These are phyloP conservation scores for Acmispon strigosus DNA, from an alignment of 306 rosid genomes.

Conservation along the genomic window DNA sequence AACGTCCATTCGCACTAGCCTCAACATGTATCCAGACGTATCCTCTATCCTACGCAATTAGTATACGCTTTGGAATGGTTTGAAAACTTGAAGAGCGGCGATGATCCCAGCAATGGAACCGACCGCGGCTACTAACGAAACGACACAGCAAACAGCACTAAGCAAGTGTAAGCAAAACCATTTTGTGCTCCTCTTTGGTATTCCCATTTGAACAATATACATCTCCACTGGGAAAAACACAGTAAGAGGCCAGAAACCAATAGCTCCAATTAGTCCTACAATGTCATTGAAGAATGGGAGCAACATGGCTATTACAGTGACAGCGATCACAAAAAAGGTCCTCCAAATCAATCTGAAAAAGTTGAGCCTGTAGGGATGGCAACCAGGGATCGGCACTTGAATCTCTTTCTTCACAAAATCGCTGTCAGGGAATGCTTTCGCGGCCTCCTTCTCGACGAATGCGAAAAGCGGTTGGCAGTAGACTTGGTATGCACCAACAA, in stretches of 20 bases:
- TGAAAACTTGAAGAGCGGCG: slow-evolving; percentile 17
- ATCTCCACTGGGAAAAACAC: slow-evolving; percentile 43
- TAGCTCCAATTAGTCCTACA: slow-evolving; percentile 37
- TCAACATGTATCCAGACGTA: too few relatives aligned
- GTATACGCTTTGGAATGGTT: slow-evolving; percentile 18
- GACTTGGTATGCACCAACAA: slow-evolving; percentile 46
- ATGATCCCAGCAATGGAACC: slow-evolving; percentile 36
- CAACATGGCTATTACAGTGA: slow-evolving; percentile 31
- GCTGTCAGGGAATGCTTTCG: slow-evolving; percentile 13
- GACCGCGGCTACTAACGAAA: slow-evolving; percentile 18
- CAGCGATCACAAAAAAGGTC: slow-evolving; percentile 24
- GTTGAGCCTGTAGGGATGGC: slow-evolving; percentile 21
- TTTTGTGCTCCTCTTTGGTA: slow-evolving; percentile 26
- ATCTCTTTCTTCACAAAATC: slow-evolving; percentile 15
- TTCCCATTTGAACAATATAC: slow-evolving; percentile 26
- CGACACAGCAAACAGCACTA: slow-evolving; percentile 20
- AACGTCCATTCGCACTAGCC: too few relatives aligned
- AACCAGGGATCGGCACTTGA: slow-evolving; percentile 2
- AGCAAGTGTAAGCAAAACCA: slow-evolving; percentile 32
- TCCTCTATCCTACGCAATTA: neutral
- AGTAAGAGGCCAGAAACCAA: slow-evolving; percentile 45
- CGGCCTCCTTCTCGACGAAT: slow-evolving; percentile 9
- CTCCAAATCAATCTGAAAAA: slow-evolving; percentile 37
- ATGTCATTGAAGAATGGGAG: slow-evolving; percentile 42
- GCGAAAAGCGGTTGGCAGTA: slow-evolving; percentile 35